Evolutionary conservation across 225 moss, liverwort and hornwort species (phyloP).

Genomic region (Sphagnum contortum): DNA sequence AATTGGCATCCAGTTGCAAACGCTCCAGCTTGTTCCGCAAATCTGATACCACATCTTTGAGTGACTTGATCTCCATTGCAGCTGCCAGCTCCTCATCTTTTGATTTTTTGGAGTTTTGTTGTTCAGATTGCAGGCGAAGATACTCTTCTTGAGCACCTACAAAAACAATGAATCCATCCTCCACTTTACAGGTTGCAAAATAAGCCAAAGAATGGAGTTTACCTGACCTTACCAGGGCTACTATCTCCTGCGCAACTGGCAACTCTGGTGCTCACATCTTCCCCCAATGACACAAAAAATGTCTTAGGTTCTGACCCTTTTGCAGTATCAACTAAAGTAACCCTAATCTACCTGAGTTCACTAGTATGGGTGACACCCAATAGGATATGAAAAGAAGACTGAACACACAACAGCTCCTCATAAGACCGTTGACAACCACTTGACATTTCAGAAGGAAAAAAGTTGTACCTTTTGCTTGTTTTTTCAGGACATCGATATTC

Average conservation of each 20-base stretch:
- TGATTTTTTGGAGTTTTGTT: conserved; percentile 3
- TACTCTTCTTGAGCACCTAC: conserved; percentile 47
- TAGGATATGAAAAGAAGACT: too few species aligned
- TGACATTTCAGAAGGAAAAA: neutral
- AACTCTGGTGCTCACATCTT: too few species aligned
- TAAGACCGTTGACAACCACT: too few species aligned
- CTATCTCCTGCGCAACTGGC: too few species aligned
- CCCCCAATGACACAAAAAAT: too few species aligned
- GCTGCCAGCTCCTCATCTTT: conserved; percentile 15
- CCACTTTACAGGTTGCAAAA: too few species aligned
- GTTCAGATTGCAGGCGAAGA: conserved; percentile 37
- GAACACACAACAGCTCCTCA: too few species aligned
- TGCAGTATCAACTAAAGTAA: neutral
- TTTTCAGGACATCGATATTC: conserved; percentile 47
- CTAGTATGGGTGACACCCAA: too few species aligned
- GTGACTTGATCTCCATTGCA: conserved; percentile 32
- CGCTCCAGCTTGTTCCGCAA: conserved; percentile 63
- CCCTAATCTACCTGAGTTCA: too few species aligned
- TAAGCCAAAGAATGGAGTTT: too few species aligned
- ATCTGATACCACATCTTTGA: conserved; percentile 49
- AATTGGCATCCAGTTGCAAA: conserved; percentile 40
- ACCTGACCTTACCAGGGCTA: too few species aligned
- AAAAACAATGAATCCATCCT: neutral
- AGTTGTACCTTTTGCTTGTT: conserved; percentile 33
- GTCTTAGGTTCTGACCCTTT: neutral